phyloP scores from a whole-genome alignment of 441 rosid genomes.

The Pelargonium cotyledonis region DNA sequence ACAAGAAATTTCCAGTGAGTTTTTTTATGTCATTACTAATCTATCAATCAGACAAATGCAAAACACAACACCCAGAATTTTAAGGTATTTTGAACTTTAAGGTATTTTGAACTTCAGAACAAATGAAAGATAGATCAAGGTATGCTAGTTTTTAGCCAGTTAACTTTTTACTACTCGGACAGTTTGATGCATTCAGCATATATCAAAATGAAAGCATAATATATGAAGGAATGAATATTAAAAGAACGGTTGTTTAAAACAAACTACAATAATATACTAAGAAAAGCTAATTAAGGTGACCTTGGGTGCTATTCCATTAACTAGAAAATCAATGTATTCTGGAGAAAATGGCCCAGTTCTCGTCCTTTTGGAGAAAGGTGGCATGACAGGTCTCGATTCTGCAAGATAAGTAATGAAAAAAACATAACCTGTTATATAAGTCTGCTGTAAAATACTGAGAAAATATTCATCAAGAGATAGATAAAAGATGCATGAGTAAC shows the following conservation, averaged over 20 bases:
- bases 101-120: background rate
- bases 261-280: background rate
- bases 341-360: too few species aligned
- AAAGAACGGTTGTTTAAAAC: background rate
- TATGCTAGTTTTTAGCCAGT: background rate
- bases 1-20: too few species aligned
- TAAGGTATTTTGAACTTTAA: too few species aligned
- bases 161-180: background rate
- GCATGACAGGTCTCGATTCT: background rate
- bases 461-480: background rate
- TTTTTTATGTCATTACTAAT: background rate
- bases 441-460: background rate
- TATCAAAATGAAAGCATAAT: too few species aligned
- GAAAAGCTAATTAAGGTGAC: background rate
- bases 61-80: background rate
- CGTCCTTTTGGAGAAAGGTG: too few species aligned
- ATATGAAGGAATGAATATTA: too few species aligned
- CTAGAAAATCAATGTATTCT: too few species aligned
- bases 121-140: background rate
- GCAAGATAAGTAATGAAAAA: background rate
- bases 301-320: background rate
- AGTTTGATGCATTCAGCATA: too few species aligned
- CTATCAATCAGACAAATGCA: background rate
- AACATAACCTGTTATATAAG: background rate
- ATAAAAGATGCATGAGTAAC: too few species aligned